Percentiles rank a stretch among this genome's conserved stretches.
Evolutionary conservation across 768 basidiomycete genomes (phyloP).

Genomic region (Trametes cubensis): DNA sequence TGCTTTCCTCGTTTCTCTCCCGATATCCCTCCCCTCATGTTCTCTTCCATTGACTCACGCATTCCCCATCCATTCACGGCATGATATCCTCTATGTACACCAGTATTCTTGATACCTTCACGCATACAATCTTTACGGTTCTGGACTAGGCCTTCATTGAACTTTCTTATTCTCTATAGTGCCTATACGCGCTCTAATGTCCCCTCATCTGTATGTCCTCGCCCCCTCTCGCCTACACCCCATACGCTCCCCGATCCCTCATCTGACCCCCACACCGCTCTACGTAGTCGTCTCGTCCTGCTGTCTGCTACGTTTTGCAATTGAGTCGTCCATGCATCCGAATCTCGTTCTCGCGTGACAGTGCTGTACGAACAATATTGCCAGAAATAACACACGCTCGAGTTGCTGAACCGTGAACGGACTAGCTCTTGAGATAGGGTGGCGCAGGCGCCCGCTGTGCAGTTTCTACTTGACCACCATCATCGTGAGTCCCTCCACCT

Average conservation of each 20-base stretch:
- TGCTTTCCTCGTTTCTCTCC: not conserved
- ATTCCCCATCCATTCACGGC: conserved; percentile 23
- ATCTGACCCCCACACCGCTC: conserved; percentile 20
- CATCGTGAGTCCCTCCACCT: too few relatives aligned
- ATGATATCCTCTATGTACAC: conserved; percentile 24
- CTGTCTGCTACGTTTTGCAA: conserved; percentile 20
- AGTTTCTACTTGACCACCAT: too few relatives aligned
- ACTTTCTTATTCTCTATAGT: conserved; percentile 27
- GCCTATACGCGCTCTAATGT: conserved; percentile 21
- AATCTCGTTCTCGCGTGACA: not conserved
- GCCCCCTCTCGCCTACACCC: conserved; percentile 6
- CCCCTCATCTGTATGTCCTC: conserved; percentile 6
- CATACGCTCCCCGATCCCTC: not conserved
- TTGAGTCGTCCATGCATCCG: conserved; percentile 19
- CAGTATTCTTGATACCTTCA: conserved; percentile 23
- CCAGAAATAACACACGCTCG: too few relatives aligned
- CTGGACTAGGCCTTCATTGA: conserved; percentile 20
- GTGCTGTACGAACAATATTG: too few relatives aligned
- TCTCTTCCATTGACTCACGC: conserved; percentile 4
- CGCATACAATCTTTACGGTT: conserved; percentile 22
- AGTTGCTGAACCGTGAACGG: too few relatives aligned
- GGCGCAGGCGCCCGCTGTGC: too few relatives aligned
- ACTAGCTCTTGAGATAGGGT: too few relatives aligned
- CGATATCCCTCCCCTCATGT: not conserved
- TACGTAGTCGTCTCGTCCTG: conserved; percentile 16